Evolutionary conservation across 1,139 yeast genomes (phyloP).

Genomic region (Meyerozyma guilliermondii): DNA sequence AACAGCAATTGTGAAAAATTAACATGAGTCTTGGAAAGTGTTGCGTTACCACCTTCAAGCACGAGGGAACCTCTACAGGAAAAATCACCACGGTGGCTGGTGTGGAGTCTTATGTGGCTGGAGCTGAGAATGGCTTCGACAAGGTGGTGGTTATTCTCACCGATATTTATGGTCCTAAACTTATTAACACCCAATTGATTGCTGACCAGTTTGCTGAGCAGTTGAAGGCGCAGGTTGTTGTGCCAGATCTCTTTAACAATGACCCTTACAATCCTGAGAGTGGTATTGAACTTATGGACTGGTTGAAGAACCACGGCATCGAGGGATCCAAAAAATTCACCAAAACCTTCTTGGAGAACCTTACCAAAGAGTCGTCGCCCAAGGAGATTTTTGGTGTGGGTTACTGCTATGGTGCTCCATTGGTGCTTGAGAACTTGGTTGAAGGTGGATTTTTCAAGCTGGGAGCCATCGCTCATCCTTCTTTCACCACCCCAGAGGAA

Average conservation of each 20-base stretch:
- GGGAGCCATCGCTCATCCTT: conserved; percentile 80
- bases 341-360: conserved; percentile 36
- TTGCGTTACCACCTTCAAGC: conserved; percentile 12
- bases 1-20: too few species aligned
- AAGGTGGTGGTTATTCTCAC: conserved; percentile 54
- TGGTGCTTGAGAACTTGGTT: conserved; percentile 49
- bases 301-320: conserved; percentile 52
- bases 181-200: conserved; percentile 50
- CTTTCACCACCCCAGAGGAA: conserved; percentile 61
- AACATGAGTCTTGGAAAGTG: conserved; percentile 5
- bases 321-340: conserved; percentile 37
- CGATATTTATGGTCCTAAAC: conserved; percentile 63
- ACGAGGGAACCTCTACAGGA: conserved; percentile 14
- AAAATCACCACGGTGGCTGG: conserved; percentile 9
- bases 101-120: conserved; percentile 13
- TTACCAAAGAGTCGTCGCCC: conserved; percentile 44
- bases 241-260: conserved; percentile 68
- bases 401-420: conserved; percentile 83
- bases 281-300: conserved; percentile 29
- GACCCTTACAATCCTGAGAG: conserved; percentile 34
- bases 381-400: conserved; percentile 60
- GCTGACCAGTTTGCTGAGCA: conserved; percentile 65
- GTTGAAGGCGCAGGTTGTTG: conserved; percentile 59
- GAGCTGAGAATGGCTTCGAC: conserved; percentile 7
- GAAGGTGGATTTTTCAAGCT: conserved; percentile 46